Percentiles rank a stretch among this genome's conserved stretches.
phyloP scores from a whole-genome alignment of 768 basidiomycete genomes.

The Paxillus rubicundulus region DNA sequence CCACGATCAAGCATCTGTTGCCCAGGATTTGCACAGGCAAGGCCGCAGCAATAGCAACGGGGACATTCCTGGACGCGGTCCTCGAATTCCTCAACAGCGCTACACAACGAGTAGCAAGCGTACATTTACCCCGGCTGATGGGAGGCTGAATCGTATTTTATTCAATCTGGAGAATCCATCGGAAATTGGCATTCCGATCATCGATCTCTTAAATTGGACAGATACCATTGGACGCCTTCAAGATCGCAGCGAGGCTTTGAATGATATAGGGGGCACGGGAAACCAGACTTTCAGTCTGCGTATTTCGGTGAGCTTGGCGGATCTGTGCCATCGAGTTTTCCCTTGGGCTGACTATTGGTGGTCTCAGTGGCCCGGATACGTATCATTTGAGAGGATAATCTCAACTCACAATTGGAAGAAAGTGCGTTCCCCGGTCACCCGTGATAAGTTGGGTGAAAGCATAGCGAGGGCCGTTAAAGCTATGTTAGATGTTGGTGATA shows the following conservation, averaged over 20 bases:
- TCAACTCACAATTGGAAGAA: conserved; percentile 75
- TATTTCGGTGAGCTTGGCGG: conserved; percentile 50
- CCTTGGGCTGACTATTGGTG: conserved; percentile 2
- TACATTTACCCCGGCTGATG: conserved; percentile 1
- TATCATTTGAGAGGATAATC: conserved; percentile 71
- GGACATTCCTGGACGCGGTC: conserved; percentile 15
- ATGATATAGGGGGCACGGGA: conserved; percentile 50
- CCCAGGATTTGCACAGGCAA: conserved; percentile 1
- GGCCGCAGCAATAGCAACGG: neutral
- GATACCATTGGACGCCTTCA: conserved; percentile 50
- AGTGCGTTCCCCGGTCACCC: conserved; percentile 70
- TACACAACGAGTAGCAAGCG: conserved; percentile 14
- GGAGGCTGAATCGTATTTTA: conserved; percentile 52
- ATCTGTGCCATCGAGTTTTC: neutral
- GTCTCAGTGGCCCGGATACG: conserved; percentile 74
- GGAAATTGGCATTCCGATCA: conserved; percentile 58
- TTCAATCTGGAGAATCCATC: conserved; percentile 54
- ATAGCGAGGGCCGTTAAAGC: conserved; percentile 68
- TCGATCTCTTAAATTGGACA: conserved; percentile 53
- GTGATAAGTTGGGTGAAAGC: conserved; percentile 70
- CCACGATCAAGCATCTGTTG: conserved; percentile 1
- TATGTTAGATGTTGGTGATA: conserved; percentile 51
- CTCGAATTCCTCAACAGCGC: conserved; percentile 21
- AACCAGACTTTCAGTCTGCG: conserved; percentile 77
- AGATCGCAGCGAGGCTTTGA: conserved; percentile 57